Evolutionary conservation across 129 eudicot species (phyloP), one percentile per base, ranked within the genome.

Genomic region (sunflower (Helianthus annuus)): DNA sequence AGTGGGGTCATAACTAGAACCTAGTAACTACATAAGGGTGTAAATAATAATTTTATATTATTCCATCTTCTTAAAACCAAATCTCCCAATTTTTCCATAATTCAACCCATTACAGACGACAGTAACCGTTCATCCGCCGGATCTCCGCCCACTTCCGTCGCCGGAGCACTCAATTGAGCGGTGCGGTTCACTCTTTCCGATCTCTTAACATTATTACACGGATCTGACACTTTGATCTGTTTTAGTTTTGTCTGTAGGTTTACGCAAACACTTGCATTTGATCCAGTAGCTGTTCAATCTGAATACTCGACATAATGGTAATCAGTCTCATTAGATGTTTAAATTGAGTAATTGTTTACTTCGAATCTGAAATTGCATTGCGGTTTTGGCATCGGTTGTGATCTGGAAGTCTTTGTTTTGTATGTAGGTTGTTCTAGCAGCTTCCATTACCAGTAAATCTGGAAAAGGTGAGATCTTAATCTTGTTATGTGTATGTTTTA

Each of bases 341-440:
- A 22, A 34, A 48, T 61, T 34, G 34, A 14, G 51, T 61, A 62
- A 51, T 51, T 16, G 27, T 63, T 14, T 10, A 10, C 32, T 51
- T 38, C 32, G 19, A 74, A 63, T 51, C 71, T 48, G 64, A 38
- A 63, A 48, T 73, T 6, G 62, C 63, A 63, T 74, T 73, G 64
- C 29, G 11, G 63, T 73, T 73, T 73, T 19, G 52, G 64, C 40
- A 8, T 62, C 71, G 29, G 13, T 73, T 64, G 14, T 51, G 70
- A 73, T 61, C 77, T 61, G 49, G 48, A 61, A 40, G 36, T 61
- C 48, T 51, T 63, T 70, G 15, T 39, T 14, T 32, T 56, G 19
- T 10, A 46, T 76, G 19, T 81, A 93, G 98, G 98, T 93, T 78
- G 98, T 93, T 73, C 89, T 93, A 39, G 98, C 97, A 58, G 98